These are phyloP conservation scores for Aureobasidium sp. DNA, from an alignment of 2,329 filamentous ascomycete species.

Conservation along the genomic window DNA sequence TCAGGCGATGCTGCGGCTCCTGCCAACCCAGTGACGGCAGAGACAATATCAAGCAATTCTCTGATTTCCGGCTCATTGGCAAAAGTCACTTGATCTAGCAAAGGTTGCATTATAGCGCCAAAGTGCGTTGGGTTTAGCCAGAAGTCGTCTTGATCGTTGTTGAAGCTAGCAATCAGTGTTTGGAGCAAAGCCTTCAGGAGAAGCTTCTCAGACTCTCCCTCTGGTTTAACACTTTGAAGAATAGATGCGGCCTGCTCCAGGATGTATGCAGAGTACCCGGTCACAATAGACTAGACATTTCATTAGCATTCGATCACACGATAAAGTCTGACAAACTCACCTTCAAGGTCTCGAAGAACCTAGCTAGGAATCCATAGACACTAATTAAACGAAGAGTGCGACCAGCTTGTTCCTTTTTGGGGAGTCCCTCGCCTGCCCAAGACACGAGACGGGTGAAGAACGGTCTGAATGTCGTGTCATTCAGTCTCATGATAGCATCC, in stretches of 20 bases:
- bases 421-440: slow-evolving; percentile 57
- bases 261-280: slow-evolving; percentile 79
- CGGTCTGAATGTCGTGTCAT: slow-evolving; percentile 86
- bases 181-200: slow-evolving; percentile 64
- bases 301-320: not conserved
- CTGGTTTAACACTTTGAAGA: slow-evolving; percentile 38
- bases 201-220: slow-evolving; percentile 42
- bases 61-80: slow-evolving; percentile 22
- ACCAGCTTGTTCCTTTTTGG: slow-evolving; percentile 53
- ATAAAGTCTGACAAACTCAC: not conserved
- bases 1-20: slow-evolving; percentile 73
- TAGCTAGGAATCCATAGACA: slow-evolving; percentile 70
- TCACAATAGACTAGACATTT: slow-evolving; percentile 64
- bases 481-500: slow-evolving; percentile 93
- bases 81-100: slow-evolving; percentile 54
- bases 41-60: slow-evolving; percentile 48
- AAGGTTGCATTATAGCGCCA: slow-evolving; percentile 56
- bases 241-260: slow-evolving; percentile 64
- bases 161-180: slow-evolving; percentile 67
- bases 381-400: slow-evolving; percentile 59
- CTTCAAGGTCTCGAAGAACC: slow-evolving; percentile 78
- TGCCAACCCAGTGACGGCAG: slow-evolving; percentile 71
- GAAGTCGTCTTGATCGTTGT: slow-evolving; percentile 87
- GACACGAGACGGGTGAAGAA: slow-evolving; percentile 82
- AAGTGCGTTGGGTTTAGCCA: slow-evolving; percentile 93